phyloP scores from a whole-genome alignment of 768 basidiomycete species.

The Amyloporia xantha region DNA sequence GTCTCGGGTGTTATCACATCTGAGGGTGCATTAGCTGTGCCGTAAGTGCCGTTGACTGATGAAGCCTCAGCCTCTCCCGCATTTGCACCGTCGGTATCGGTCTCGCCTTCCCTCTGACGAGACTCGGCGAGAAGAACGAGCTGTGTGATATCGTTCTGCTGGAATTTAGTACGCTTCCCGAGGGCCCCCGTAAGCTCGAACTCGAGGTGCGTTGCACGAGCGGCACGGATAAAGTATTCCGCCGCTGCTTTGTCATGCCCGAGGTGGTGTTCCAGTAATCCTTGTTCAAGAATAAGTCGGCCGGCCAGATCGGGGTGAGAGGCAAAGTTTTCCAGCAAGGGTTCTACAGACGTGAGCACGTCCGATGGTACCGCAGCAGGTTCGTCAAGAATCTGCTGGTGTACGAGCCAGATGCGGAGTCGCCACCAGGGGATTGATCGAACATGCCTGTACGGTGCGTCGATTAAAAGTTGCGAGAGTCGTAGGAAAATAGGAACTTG shows the following conservation, averaged over 20 bases:
- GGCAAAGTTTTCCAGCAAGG: slow-evolving; percentile 34
- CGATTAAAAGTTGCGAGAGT: slow-evolving; percentile 66
- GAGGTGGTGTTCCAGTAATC: slow-evolving; percentile 72
- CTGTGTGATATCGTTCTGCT: slow-evolving; percentile 78
- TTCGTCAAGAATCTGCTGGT: slow-evolving; percentile 81
- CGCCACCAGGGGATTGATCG: slow-evolving; percentile 70
- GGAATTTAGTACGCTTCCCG: slow-evolving; percentile 92
- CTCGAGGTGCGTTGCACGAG: slow-evolving; percentile 68
- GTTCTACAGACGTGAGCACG: slow-evolving; percentile 33
- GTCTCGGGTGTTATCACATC: slow-evolving; percentile 61
- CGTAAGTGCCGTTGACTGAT: not conserved
- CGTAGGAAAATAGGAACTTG: slow-evolving; percentile 62
- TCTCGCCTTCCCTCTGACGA: slow-evolving; percentile 25
- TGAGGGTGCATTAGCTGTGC: no score
- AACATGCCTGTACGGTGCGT: slow-evolving; percentile 41
- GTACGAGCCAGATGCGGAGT: slow-evolving; percentile 65
- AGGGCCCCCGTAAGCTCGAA: slow-evolving; percentile 91
- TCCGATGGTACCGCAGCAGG: slow-evolving; percentile 52
- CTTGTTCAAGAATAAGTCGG: slow-evolving; percentile 65
- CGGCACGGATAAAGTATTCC: slow-evolving; percentile 71
- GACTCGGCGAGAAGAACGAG: slow-evolving; percentile 93
- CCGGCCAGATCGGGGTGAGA: slow-evolving; percentile 61
- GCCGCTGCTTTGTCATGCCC: slow-evolving; percentile 72
- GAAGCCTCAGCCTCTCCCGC: slow-evolving; percentile 5
- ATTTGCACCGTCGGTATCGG: slow-evolving; percentile 3